Evolutionary conservation across 164 flowering plant genomes (phyloP).

Genomic region (Protea cynaroides): DNA sequence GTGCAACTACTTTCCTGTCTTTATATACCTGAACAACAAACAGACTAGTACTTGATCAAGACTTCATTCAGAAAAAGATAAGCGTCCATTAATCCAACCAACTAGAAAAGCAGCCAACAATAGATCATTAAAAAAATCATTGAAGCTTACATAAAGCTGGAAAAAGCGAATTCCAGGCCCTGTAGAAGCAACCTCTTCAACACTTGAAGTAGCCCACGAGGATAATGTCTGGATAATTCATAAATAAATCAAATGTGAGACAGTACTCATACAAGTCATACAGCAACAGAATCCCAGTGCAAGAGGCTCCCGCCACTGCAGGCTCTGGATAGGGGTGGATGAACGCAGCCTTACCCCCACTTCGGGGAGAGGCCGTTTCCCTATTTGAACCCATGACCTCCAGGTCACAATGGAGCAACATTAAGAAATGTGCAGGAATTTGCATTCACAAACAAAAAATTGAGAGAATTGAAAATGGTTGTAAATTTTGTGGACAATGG

Average conservation of each 20-base stretch:
- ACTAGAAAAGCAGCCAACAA: background rate
- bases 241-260: background rate
- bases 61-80: background rate
- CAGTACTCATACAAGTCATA: background rate
- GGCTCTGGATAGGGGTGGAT: no score
- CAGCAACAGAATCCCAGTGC: no score
- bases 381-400: no score
- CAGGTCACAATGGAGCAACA: background rate
- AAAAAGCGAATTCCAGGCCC: conserved; percentile 88
- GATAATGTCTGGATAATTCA: conserved; percentile 58
- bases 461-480: background rate
- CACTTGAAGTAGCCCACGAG: conserved; percentile 85
- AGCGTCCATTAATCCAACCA: background rate
- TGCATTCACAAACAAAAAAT: background rate
- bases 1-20: conserved; percentile 70
- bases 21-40: conserved; percentile 54
- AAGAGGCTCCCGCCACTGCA: no score
- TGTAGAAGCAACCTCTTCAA: conserved; percentile 88
- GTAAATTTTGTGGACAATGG: no score
- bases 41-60: background rate
- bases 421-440: no score
- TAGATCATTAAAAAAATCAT: background rate
- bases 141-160: conserved; percentile 73
- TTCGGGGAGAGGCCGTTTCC: no score
- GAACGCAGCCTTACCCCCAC: no score